Evolutionary conservation across 108 stramenopile species (phyloP), one percentile per base, ranked within the genome.

Genomic region (Skeletonema marinoi): DNA sequence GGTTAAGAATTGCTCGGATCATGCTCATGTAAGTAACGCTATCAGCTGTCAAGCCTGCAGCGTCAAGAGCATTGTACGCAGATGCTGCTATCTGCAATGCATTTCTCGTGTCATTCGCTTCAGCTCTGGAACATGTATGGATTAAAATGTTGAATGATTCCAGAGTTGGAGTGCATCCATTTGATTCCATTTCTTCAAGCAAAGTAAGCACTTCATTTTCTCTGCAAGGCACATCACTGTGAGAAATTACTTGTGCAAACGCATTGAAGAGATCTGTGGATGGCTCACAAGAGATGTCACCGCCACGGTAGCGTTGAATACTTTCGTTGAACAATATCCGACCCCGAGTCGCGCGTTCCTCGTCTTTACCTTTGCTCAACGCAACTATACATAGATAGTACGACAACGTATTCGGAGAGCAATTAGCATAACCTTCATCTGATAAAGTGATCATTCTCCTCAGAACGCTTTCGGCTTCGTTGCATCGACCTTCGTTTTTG

Each of bases 111-210:
- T 66, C 59, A 19, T 68, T 68, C 35, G n/a, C 65, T 32, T 38
- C 70, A 30, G 65, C 62, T 32, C 33, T 60, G 2, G 66, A 65
- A 63, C 81, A 82, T 36, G 70, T 71, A 33, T 76, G 75, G 31
- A 82, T 75, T 70, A 76, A 66, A 14, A 76, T 82, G 32, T 82
- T 82, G 75, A 82, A 82, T 21, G 81, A 72, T 21, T 71, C 60
- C 61, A 75, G n/a, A 25, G 42, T 48, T 60, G 75, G 81, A n/a
- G 64, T 38, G 48, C 74, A 76, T 8, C 75, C 75, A 30, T 73
- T 33, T 4, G 67, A 30, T 58, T 82, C 82, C 82, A 82, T 82
- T 65, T 61, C 54, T 58, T 73, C 38, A 36, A 82, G 72, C 16
- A 82, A 46, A 17, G 71, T 42, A 9, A 82, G 75, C 32, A 82